Evolutionary conservation across 768 basidiomycete species (phyloP), one percentile per base, ranked within the genome.

Genomic region (Hydnomerulius pinastri): DNA sequence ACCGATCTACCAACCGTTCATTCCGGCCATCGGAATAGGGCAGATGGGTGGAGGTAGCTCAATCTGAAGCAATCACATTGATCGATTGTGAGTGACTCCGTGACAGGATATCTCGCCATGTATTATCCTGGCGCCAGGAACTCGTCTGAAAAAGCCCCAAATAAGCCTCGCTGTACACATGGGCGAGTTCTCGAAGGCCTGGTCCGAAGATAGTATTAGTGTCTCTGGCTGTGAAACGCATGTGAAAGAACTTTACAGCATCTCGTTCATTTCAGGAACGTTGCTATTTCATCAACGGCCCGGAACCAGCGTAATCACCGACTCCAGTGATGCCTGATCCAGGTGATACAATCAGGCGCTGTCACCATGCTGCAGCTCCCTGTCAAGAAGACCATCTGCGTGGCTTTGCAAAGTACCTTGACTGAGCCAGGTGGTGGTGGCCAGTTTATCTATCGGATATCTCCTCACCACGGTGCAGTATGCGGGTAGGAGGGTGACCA

Each of bases 291-390:
- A 54, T 51, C 48, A 55, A 54, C 46, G 55, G 46, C 13, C 40
- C 46, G 50, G 49, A 51, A 39, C 48, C 3, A 28, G 58, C 53
- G 62, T 37, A 49, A 64, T 58, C 64, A 55, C 58, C 64, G 58
- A 53, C 43, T n/a, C 10, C 10, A 21, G 18, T 32, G 28, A 35
- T 24, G 27, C 18, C 40, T 41, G 40, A 41, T 41, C 40, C 13
- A 48, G 51, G 28, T 48, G 51, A 52, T 48, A 46, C 51, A 23
- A 52, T 52, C 46, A 51, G 20, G 40, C 25, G 40, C 25, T 15
- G 15, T 24, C 24, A 10, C 24, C 40, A 40, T 20, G 20, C 30
- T 45, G 44, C 32, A n/a, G 18, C 25, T 11, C 6, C 13, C 7
- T 43, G 10, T 24, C 10, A 32, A 20, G 29, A 23, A 6, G 6